phyloP scores from a whole-genome alignment of 1,284 basidiomycete species.

The Austropuccinia psidii region DNA sequence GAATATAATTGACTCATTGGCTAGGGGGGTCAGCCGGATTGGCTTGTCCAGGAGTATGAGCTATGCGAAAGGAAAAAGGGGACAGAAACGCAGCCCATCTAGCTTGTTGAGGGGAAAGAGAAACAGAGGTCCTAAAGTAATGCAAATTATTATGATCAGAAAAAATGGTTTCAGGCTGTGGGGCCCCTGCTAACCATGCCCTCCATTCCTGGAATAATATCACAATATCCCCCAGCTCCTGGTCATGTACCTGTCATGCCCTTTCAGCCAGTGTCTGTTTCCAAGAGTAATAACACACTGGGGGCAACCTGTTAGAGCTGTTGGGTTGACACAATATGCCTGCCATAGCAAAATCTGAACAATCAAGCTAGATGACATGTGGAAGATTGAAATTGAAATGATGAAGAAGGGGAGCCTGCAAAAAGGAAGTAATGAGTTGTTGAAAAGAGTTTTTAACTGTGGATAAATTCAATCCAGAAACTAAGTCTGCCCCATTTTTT shows the following conservation, averaged over 20 bases:
- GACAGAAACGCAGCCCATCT: slow-evolving; percentile 1
- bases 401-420: too few species aligned
- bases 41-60: background rate
- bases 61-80: background rate
- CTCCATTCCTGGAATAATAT: background rate
- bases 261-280: background rate
- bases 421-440: too few species aligned
- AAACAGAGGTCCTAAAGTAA: background rate
- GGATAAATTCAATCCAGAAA: too few species aligned
- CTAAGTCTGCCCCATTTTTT: too few species aligned
- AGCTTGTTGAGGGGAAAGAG: background rate
- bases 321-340: too few species aligned
- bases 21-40: slow-evolving; percentile 14
- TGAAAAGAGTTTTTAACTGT: too few species aligned
- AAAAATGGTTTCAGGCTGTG: background rate
- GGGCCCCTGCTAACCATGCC: background rate
- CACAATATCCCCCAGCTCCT: background rate
- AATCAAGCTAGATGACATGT: too few species aligned
- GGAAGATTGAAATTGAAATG: too few species aligned
- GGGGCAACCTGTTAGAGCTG: too few species aligned
- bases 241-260: too few species aligned
- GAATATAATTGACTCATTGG: background rate
- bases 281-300: too few species aligned
- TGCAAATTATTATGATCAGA: slow-evolving; percentile 13
- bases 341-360: too few species aligned